phyloP scores from a whole-genome alignment of 2,329 filamentous ascomycete genomes.

The Ambrosiella beaveri region DNA sequence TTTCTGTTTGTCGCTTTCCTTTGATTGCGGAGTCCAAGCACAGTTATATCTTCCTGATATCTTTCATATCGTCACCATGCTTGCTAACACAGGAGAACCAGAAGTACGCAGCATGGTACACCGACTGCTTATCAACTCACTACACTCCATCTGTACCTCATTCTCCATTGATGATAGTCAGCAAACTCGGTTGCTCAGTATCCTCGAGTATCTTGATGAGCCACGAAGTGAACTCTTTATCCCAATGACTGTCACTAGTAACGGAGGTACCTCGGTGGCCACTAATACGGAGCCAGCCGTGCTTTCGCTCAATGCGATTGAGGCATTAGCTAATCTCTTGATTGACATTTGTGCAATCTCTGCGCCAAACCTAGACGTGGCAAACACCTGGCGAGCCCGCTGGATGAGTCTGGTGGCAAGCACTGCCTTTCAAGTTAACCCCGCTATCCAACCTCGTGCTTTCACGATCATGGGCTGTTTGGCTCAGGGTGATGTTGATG shows the following conservation, averaged over 20 bases:
- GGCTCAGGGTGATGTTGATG: slow-evolving; percentile 53
- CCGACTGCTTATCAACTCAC: slow-evolving; percentile 45
- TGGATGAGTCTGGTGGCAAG: slow-evolving; percentile 61
- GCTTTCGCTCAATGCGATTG: slow-evolving; percentile 17
- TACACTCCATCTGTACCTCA: slow-evolving; percentile 50
- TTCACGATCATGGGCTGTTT: slow-evolving; percentile 57
- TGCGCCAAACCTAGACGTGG: slow-evolving; percentile 45
- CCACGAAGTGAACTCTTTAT: slow-evolving; percentile 40
- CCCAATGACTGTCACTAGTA: slow-evolving; percentile 21
- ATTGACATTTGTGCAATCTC: slow-evolving; percentile 48
- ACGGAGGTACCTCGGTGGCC: slow-evolving; percentile 33
- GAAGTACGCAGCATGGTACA: slow-evolving; percentile 43
- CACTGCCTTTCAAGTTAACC: slow-evolving; percentile 57
- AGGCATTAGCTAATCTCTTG: slow-evolving; percentile 42
- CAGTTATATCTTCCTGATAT: slow-evolving; percentile 52
- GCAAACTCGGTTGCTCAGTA: slow-evolving; percentile 35
- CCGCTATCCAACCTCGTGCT: slow-evolving; percentile 50
- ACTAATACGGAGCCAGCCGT: slow-evolving; percentile 25
- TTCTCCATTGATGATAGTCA: slow-evolving; percentile 44
- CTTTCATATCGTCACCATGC: slow-evolving; percentile 54
- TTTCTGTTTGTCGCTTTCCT: slow-evolving; percentile 49
- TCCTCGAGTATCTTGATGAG: slow-evolving; percentile 42
- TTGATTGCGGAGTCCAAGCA: slow-evolving; percentile 48
- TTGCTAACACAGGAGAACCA: slow-evolving; percentile 44
- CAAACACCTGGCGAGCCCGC: slow-evolving; percentile 51